Conservation (phyloP, 441 rosid species). For the Brassica hybrid region DNA sequence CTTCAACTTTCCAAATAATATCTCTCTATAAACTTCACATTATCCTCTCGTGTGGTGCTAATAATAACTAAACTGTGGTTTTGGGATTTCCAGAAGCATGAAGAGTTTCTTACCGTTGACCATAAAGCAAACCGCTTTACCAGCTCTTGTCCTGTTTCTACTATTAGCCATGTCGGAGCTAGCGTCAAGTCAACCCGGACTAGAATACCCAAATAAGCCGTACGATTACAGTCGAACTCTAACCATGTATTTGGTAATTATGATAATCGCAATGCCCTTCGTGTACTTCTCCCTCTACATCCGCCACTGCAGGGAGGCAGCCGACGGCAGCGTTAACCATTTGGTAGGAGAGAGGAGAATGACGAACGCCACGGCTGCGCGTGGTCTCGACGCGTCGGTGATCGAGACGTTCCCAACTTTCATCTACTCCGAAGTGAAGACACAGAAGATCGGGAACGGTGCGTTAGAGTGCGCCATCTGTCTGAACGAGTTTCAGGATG, state of each 20-base stretch:
- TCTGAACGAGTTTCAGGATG: conserved; percentile 76
- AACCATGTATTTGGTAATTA: not conserved
- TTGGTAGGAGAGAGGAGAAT: conserved; percentile 21
- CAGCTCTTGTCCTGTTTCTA: no score
- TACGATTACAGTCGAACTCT: no score
- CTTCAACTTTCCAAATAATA: not conserved
- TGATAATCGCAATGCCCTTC: conserved; percentile 62
- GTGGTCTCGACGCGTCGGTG: conserved; percentile 62
- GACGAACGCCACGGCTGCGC: conserved; percentile 40
- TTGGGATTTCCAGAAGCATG: no score
- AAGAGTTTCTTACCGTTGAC: no score
- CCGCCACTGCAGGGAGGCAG: conserved; percentile 51
- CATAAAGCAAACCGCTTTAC: no score
- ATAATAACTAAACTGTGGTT: no score
- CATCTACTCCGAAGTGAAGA: conserved; percentile 75
- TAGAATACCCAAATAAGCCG: no score
- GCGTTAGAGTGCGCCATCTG: conserved; percentile 96
- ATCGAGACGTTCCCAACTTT: conserved; percentile 77
- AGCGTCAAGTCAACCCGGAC: no score
- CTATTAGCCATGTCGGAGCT: no score
- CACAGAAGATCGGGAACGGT: conserved; percentile 72
- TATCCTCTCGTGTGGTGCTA: no score
- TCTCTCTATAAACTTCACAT: conserved; percentile 52
- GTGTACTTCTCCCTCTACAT: conserved; percentile 77
- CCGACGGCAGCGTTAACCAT: conserved; percentile 10